Evolutionary conservation across 176 grass and related monocot genomes (phyloP).

Genomic region (Alopecurus myosuroides): DNA sequence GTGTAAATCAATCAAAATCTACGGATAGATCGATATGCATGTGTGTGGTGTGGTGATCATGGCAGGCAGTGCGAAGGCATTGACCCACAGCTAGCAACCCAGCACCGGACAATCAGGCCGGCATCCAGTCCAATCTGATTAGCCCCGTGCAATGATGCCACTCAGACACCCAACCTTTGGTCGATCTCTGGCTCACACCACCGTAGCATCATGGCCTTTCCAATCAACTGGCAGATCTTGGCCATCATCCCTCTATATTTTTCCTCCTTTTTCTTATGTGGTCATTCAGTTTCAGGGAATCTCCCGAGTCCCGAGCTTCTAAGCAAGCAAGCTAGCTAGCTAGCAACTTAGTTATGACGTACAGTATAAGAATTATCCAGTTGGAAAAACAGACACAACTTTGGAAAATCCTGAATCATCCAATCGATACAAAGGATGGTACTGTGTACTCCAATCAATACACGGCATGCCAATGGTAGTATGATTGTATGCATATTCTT

Average conservation of each 20-base stretch:
- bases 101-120: slow-evolving; percentile 42
- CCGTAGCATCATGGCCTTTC: not conserved
- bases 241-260: slow-evolving; percentile 23
- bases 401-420: not conserved
- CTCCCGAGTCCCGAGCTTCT: not conserved
- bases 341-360: not conserved
- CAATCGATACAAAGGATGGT: not conserved
- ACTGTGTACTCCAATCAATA: too few relatives aligned
- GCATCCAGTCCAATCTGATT: slow-evolving; percentile 83
- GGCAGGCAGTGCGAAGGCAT: slow-evolving; percentile 18
- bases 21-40: not conserved
- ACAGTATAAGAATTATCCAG: not conserved
- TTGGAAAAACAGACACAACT: not conserved
- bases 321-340: too few relatives aligned
- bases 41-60: slow-evolving; percentile 28
- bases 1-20: slow-evolving; percentile 7
- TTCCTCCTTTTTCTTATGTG: not conserved
- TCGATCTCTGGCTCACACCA: slow-evolving; percentile 35
- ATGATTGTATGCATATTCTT: too few relatives aligned
- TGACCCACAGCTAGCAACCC: slow-evolving; percentile 30
- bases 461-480: too few relatives aligned
- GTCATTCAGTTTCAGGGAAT: not conserved
- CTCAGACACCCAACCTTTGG: not conserved
- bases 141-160: slow-evolving; percentile 55
- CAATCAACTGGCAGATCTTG: slow-evolving; percentile 32